These are phyloP conservation scores for Parastagonospora nodorum DNA, from an alignment of 2,329 filamentous ascomycete genomes.

Conservation along the genomic window DNA sequence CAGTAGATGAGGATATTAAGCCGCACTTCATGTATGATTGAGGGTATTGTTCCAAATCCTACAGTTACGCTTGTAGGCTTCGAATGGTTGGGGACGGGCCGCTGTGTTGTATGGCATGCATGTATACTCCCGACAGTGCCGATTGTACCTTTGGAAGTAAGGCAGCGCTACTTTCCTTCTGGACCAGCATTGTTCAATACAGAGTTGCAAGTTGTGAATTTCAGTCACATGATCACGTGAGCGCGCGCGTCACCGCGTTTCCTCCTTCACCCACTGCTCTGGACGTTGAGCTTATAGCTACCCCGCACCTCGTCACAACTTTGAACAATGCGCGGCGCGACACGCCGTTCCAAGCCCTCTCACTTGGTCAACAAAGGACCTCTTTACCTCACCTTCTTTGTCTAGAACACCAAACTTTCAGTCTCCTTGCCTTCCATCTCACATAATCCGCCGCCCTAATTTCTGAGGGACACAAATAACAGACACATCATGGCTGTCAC, in stretches of 20 bases:
- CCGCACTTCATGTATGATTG: too few species aligned
- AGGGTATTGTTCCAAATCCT: too few species aligned
- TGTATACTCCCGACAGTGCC: too few species aligned
- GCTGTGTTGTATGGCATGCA: too few species aligned
- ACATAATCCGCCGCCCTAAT: background rate
- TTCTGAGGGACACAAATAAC: background rate
- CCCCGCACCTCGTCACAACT: background rate
- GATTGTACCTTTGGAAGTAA: too few species aligned
- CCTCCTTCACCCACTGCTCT: background rate
- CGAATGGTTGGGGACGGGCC: too few species aligned
- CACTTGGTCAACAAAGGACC: background rate
- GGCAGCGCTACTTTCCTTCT: too few species aligned
- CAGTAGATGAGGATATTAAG: too few species aligned
- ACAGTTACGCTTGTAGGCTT: too few species aligned
- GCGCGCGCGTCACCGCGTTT: background rate
- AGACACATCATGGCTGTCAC: background rate
- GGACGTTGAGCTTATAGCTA: background rate
- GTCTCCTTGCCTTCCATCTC: background rate
- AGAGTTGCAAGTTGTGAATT: background rate
- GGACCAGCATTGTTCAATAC: too few species aligned
- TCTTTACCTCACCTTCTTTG: constrained; percentile 3
- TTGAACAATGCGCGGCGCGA: background rate
- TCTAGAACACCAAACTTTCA: constrained; percentile 1
- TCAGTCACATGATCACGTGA: constrained; percentile 1
- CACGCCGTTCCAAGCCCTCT: background rate